These are phyloP conservation scores for Wallacemonas sp. DNA, from an alignment of 208 protist genomes.

Conservation along the genomic window DNA sequence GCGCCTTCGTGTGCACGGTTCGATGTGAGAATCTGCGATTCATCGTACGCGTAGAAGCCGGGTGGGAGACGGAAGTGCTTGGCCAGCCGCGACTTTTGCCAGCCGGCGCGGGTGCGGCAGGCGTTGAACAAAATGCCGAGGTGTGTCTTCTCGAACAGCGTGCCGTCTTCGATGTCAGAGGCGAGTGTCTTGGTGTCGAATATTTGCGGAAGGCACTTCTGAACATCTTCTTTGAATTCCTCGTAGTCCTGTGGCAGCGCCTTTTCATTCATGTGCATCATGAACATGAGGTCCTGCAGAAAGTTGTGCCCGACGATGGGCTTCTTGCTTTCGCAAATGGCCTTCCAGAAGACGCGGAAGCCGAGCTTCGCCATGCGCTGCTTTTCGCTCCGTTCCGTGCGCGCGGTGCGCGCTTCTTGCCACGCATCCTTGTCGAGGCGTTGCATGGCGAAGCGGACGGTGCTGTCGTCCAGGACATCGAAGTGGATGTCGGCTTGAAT, in stretches of 20 bases:
- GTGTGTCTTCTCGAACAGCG: constrained; percentile 26
- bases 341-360: constrained; percentile 74
- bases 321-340: constrained; percentile 60
- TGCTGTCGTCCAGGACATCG: constrained; percentile 14
- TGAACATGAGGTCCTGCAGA: constrained; percentile 83
- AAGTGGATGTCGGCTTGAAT: constrained; percentile 1
- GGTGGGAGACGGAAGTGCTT: constrained; percentile 36
- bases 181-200: constrained; percentile 82
- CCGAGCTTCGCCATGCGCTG: constrained; percentile 29
- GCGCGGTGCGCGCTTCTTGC: neutral
- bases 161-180: constrained; percentile 13
- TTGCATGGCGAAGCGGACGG: constrained; percentile 27
- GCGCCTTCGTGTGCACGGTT: constrained; percentile 51
- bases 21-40: constrained; percentile 10
- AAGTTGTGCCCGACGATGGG: constrained; percentile 83
- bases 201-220: constrained; percentile 41
- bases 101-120: constrained; percentile 24
- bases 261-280: constrained; percentile 75
- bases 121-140: constrained; percentile 46
- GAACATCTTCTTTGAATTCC: constrained; percentile 47
- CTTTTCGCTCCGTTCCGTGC: constrained; percentile 7
- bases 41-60: constrained; percentile 63
- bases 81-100: constrained; percentile 11
- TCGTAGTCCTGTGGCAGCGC: constrained; percentile 44
- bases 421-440: constrained; percentile 18